Conservation (phyloP, 1,284 basidiomycete genomes). For the Erythrobasidium hasegawianum region DNA sequence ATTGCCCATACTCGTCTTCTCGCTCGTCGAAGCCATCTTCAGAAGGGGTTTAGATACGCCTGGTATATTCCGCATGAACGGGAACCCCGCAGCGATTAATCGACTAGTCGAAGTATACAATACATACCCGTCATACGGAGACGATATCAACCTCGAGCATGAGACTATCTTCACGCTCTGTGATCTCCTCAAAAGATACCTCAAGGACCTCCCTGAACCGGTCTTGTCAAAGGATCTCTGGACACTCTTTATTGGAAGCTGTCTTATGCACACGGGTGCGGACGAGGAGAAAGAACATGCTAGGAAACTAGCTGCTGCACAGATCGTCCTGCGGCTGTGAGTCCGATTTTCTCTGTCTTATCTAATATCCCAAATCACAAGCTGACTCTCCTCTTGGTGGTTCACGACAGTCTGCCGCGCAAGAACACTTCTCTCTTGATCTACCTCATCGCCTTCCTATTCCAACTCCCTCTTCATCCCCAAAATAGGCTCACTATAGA, state of each 20-base stretch:
- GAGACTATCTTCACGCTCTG: conserved; percentile 28
- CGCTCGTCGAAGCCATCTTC: conserved; percentile 33
- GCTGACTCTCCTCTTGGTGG: too few species aligned
- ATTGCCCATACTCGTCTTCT: conserved; percentile 32
- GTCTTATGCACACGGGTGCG: conserved; percentile 43
- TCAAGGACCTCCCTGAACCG: conserved; percentile 56
- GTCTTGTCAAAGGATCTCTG: conserved; percentile 48
- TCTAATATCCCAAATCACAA: neutral
- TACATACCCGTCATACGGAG: conserved; percentile 28
- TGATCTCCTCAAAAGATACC: conserved; percentile 54
- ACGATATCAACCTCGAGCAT: conserved; percentile 20
- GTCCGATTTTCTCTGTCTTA: neutral
- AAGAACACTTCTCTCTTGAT: conserved; percentile 59
- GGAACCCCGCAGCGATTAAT: conserved; percentile 14
- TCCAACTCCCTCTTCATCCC: conserved; percentile 49
- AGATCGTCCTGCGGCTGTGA: conserved; percentile 58
- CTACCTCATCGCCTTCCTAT: conserved; percentile 63
- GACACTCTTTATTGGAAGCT: conserved; percentile 46
- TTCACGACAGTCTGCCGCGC: conserved; percentile 53
- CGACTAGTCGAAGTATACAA: conserved; percentile 18
- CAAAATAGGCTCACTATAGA: conserved; percentile 48
- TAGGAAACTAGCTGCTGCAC: conserved; percentile 50
- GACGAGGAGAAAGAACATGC: conserved; percentile 37
- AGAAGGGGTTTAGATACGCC: conserved; percentile 24
- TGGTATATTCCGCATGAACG: conserved; percentile 31